Evolutionary conservation across 257 asterid species (phyloP), one percentile per base, ranked within the genome.

Genomic region (Vinca minor): DNA sequence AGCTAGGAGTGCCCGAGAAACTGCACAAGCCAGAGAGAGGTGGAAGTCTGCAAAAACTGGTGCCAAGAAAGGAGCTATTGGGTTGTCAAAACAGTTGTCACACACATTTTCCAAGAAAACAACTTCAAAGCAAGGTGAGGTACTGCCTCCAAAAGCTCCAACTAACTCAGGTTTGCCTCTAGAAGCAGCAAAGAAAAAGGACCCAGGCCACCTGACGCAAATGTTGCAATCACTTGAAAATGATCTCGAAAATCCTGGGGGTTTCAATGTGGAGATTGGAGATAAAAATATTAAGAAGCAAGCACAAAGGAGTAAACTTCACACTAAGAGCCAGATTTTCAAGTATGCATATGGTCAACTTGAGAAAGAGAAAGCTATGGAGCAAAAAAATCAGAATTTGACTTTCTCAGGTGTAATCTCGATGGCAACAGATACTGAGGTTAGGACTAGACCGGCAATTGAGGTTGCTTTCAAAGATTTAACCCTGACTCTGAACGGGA

Each of bases 281-380:
- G 90, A 86, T 72, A 91, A 63, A 72, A 73, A 87, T 70, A 69
- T 83, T 4, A 91, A 91, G 79, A 91, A 88, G 82, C 87, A 84
- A 73, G 65, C 50, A n/a, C 74, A 81, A 25, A 78, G 76, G 68
- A 76, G 77, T 59, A 85, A 83, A 62, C 71, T 91, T 71, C 95
- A 91, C 63, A 79, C 95, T 34, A 82, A 83, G 74, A 91, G 96
- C 84, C 98, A 91, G 74, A 91, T 91, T 67, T 91, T 91, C 72
- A 91, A 83, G 79, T 91, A 91, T 71, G 98, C 98, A 2, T 91
- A 91, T 29, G 94, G 95, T 67, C 95, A 91, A 60, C 87, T 91
- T 59, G 98, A 91, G 84, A 88, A 88, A 70, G 98, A 91, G 85
- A 91, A 86, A 79, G 98, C 98, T 71, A 78, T 79, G 95, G 95